Conservation (phyloP, 2,329 filamentous ascomycete genomes). For the Calonectria hongkongensis region DNA sequence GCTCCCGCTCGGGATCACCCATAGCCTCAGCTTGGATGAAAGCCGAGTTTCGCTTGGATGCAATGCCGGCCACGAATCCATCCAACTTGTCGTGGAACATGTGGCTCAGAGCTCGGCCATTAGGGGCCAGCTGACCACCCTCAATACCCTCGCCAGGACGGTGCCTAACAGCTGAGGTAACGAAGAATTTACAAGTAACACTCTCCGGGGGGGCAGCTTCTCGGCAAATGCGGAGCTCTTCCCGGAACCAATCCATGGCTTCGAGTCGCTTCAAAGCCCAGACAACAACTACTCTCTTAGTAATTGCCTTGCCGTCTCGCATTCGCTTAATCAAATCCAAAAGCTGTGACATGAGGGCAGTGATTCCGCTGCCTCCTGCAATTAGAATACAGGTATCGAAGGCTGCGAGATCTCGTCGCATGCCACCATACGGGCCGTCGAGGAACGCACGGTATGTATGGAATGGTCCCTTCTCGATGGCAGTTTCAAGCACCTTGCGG, state of each 20-base stretch:
- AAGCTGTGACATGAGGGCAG: constrained; percentile 92
- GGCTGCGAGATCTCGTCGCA: constrained; percentile 90
- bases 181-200: constrained; percentile 95
- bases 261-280: constrained; percentile 95
- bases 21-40: constrained; percentile 88
- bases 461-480: constrained; percentile 89
- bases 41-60: constrained; percentile 89
- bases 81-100: constrained; percentile 91
- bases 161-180: constrained; percentile 79
- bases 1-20: constrained; percentile 86
- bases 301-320: constrained; percentile 95
- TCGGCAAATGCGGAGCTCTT: constrained; percentile 93
- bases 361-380: constrained; percentile 95
- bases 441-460: constrained; percentile 95
- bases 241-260: constrained; percentile 98
- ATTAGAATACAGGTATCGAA: constrained; percentile 96
- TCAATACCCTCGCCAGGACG: constrained; percentile 67
- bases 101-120: constrained; percentile 79
- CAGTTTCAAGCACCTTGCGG: constrained; percentile 86
- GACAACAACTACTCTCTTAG: constrained; percentile 91
- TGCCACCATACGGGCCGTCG: constrained; percentile 95
- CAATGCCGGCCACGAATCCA: constrained; percentile 90
- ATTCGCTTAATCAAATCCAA: constrained; percentile 97
- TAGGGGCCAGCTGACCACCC: constrained; percentile 47
- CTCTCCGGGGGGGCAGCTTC: constrained; percentile 91